Conservation (phyloP, 345 rosid species). For the Crucihimalaya himalaica region DNA sequence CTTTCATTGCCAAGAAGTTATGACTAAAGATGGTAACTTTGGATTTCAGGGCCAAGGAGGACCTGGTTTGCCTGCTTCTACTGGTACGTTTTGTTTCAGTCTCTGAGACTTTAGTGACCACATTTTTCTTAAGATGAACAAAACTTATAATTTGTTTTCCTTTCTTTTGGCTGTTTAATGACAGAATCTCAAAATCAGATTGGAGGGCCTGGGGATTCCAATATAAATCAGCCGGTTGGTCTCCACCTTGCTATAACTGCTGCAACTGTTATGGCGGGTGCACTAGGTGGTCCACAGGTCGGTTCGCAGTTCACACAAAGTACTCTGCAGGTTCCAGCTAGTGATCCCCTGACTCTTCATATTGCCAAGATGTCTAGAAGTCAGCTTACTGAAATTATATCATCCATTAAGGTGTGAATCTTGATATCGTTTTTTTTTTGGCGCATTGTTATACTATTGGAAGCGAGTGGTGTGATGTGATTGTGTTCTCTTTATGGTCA, state of each 20-base stretch:
- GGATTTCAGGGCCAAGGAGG: slow-evolving; percentile 86
- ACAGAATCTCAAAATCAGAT: slow-evolving; percentile 63
- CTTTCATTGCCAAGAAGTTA: slow-evolving; percentile 7
- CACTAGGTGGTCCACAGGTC: slow-evolving; percentile 73
- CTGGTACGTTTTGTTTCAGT: slow-evolving; percentile 32
- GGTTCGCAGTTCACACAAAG: slow-evolving; percentile 55
- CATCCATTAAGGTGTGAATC: slow-evolving; percentile 71
- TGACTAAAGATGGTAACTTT: slow-evolving; percentile 23
- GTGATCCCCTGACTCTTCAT: slow-evolving; percentile 89
- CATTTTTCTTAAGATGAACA: background rate
- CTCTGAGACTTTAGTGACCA: slow-evolving; percentile 1
- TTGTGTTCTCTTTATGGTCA: slow-evolving; percentile 35
- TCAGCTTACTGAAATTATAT: slow-evolving; percentile 76
- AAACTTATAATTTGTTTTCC: slow-evolving; percentile 11
- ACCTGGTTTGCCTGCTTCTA: slow-evolving; percentile 62
- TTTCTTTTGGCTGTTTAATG: slow-evolving; percentile 21
- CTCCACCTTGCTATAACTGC: slow-evolving; percentile 77
- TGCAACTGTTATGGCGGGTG: slow-evolving; percentile 73
- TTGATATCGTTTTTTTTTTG: background rate
- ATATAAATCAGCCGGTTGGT: slow-evolving; percentile 79
- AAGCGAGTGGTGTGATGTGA: slow-evolving; percentile 12
- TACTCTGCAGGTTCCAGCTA: slow-evolving; percentile 53
- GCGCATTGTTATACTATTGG: slow-evolving; percentile 19
- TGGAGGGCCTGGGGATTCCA: slow-evolving; percentile 62
- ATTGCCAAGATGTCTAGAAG: slow-evolving; percentile 86